These are phyloP conservation scores for Canna indica DNA, from an alignment of 176 grass and related monocot species.

Conservation along the genomic window DNA sequence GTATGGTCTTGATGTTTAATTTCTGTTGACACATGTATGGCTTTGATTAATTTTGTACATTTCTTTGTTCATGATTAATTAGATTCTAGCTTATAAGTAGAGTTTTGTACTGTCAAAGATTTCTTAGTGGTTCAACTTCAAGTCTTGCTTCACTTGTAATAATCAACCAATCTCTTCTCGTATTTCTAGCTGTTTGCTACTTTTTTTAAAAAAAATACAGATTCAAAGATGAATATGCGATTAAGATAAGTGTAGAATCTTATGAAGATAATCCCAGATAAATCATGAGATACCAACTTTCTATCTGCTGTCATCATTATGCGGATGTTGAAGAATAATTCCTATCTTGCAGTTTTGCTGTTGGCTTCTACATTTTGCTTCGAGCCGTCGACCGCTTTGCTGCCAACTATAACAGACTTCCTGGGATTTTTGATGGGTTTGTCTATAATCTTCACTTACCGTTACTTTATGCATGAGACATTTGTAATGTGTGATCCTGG, in stretches of 20 bases:
- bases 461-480: constrained; percentile 5
- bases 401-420: constrained; percentile 57
- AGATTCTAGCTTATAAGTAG: neutral
- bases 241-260: no score
- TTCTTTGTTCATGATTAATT: neutral
- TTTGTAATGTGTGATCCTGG: neutral
- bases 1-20: neutral
- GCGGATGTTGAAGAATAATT: neutral
- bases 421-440: constrained; percentile 80
- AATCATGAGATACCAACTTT: no score
- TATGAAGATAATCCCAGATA: no score
- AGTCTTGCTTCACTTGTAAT: no score
- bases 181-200: no score
- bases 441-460: constrained; percentile 19
- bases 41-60: neutral
- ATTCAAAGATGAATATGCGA: no score
- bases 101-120: no score
- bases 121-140: no score
- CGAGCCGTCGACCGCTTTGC: constrained; percentile 63
- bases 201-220: no score
- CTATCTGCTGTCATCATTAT: neutral
- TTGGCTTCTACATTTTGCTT: constrained; percentile 78
- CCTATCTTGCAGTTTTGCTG: constrained; percentile 38
- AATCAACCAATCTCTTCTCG: no score
- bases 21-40: neutral